These are phyloP conservation scores for Citeromyces nyonsensis DNA, from an alignment of 805 yeast species.

Conservation along the genomic window DNA sequence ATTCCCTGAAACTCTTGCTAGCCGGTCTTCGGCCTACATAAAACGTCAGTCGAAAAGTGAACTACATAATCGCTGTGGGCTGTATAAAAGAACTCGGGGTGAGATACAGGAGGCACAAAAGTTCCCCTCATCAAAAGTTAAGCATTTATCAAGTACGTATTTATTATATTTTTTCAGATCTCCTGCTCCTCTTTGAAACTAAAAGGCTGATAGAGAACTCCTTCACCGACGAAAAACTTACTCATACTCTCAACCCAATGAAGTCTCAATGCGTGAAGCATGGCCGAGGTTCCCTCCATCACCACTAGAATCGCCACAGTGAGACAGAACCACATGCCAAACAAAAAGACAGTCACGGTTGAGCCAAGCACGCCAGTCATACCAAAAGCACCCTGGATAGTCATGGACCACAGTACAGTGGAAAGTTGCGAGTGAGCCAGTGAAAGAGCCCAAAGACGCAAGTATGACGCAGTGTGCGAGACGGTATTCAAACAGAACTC, in stretches of 20 bases:
- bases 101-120: no score
- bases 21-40: no score
- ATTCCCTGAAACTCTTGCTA: no score
- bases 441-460: conserved; percentile 94
- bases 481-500: conserved; percentile 96
- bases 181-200: conserved; percentile 27
- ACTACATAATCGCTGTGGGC: no score
- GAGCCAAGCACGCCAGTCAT: conserved; percentile 54
- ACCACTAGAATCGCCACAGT: conserved; percentile 84
- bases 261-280: conserved; percentile 94
- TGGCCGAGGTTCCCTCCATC: conserved; percentile 99
- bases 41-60: no score
- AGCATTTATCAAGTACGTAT: no score
- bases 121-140: no score
- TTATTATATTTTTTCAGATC: no score
- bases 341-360: conserved; percentile 58
- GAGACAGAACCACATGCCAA: conserved; percentile 88
- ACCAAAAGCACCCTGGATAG: conserved; percentile 62
- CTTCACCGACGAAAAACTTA: conserved; percentile 95
- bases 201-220: conserved; percentile 82
- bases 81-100: no score
- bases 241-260: conserved; percentile 99
- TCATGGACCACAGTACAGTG: conserved; percentile 93
- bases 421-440: conserved; percentile 95
- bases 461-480: conserved; percentile 95